These are phyloP conservation scores for Fusarium goolgardi DNA, from an alignment of 2,329 filamentous ascomycete genomes.

Conservation along the genomic window DNA sequence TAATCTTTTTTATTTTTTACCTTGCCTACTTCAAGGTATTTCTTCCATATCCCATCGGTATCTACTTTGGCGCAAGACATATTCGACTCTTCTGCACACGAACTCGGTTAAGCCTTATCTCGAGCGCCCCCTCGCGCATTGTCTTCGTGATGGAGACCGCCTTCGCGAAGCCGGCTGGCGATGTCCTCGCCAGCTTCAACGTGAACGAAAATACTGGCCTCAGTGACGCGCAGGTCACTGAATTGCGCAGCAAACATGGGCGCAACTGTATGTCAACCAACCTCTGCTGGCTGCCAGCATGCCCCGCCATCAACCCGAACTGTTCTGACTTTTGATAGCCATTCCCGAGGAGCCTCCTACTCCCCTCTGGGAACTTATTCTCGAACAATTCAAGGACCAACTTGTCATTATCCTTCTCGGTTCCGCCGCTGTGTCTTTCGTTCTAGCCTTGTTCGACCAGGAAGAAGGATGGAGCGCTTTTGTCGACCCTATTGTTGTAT, in stretches of 20 bases:
- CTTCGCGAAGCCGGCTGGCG: constrained; percentile 66
- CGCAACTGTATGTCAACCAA: constrained; percentile 68
- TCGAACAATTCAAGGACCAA: constrained; percentile 99
- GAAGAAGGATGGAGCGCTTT: constrained; percentile 96
- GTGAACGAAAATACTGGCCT: constrained; percentile 68
- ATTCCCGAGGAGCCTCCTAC: constrained; percentile 91
- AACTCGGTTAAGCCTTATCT: constrained; percentile 21
- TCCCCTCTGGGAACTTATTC: constrained; percentile 93
- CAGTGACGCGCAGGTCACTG: constrained; percentile 67
- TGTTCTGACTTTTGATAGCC: constrained; percentile 53
- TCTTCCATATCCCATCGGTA: constrained; percentile 5
- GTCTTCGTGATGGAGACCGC: constrained; percentile 69
- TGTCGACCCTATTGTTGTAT: constrained; percentile 92
- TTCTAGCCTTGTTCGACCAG: constrained; percentile 91
- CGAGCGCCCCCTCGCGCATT: constrained; percentile 41
- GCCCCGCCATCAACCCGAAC: constrained; percentile 19
- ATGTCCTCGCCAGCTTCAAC: constrained; percentile 69
- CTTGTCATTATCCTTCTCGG: constrained; percentile 94
- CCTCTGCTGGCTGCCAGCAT: neutral
- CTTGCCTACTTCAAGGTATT: constrained; percentile 19
- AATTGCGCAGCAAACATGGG: constrained; percentile 69
- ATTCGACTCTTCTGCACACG: constrained; percentile 20
- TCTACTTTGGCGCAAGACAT: constrained; percentile 27
- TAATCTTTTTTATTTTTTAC: constrained; percentile 8
- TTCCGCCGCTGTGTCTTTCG: constrained; percentile 93